A percentile compares a stretch with the other conserved stretches of the same genome.
Evolutionary conservation across 805 yeast genomes (phyloP).

Genomic region (Candida germanica): DNA sequence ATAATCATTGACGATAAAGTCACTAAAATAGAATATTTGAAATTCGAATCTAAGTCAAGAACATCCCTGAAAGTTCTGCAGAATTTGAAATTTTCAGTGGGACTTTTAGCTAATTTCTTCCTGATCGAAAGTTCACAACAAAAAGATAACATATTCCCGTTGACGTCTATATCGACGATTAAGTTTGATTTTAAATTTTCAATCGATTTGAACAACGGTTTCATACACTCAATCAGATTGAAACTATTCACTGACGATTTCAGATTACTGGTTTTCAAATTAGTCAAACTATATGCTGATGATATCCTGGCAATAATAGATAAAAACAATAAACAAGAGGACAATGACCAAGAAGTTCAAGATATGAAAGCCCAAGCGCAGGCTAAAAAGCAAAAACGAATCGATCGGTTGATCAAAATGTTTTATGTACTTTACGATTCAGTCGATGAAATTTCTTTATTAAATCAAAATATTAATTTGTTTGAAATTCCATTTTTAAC

Average conservation of each 20-base stretch:
- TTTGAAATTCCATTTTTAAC: slow-evolving; percentile 31
- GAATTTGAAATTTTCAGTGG: slow-evolving; percentile 18
- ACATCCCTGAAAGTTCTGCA: slow-evolving; percentile 15
- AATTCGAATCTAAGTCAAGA: slow-evolving; percentile 19
- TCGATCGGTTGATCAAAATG: slow-evolving; percentile 11
- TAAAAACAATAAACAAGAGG: slow-evolving; percentile 2
- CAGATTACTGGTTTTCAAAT: slow-evolving; percentile 19
- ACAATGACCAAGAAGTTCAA: not conserved
- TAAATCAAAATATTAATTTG: slow-evolving; percentile 24
- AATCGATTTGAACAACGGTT: slow-evolving; percentile 17
- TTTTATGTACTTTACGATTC: slow-evolving; percentile 21
- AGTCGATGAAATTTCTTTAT: slow-evolving; percentile 24
- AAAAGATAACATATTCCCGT: slow-evolving; percentile 10
- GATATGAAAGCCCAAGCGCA: not conserved
- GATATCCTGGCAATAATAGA: slow-evolving; percentile 9
- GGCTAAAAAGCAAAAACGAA: not conserved
- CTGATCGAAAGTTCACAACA: slow-evolving; percentile 5
- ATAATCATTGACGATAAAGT: slow-evolving; percentile 6
- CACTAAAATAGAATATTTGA: slow-evolving; percentile 19
- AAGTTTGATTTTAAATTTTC: slow-evolving; percentile 15
- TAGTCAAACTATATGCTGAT: slow-evolving; percentile 15
- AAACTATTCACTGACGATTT: slow-evolving; percentile 23
- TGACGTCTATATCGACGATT: slow-evolving; percentile 10
- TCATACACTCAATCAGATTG: slow-evolving; percentile 16
- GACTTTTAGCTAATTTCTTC: slow-evolving; percentile 12